Conservation (phyloP, 768 basidiomycete species). For the Coprinopsis marcescibilis region DNA sequence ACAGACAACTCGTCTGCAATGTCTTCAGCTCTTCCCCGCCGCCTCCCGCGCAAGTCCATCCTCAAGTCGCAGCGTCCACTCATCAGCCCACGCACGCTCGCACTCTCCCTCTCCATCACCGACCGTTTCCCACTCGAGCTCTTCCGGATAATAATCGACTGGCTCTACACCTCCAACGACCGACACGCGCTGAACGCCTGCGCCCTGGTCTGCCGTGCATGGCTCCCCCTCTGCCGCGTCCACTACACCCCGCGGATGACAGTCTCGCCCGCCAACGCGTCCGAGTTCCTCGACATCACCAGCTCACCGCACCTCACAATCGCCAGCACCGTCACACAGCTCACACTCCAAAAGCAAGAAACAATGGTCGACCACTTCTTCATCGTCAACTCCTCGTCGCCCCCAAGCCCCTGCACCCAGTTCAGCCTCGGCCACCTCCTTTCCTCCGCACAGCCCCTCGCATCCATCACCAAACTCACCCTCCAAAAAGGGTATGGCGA, state of each 20-base stretch:
- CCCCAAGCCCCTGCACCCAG: background rate
- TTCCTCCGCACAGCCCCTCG: background rate
- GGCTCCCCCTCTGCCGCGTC: conserved; percentile 14
- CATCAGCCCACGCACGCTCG: background rate
- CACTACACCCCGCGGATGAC: conserved; percentile 7
- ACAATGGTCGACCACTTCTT: conserved; percentile 8
- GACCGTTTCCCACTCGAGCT: conserved; percentile 9
- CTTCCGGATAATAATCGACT: conserved; percentile 5
- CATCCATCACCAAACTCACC: conserved; percentile 6
- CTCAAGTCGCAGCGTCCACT: conserved; percentile 1
- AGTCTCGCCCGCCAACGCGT: conserved; percentile 5
- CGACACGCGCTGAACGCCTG: conserved; percentile 13
- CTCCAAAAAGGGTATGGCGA: conserved; percentile 9
- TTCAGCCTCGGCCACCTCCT: conserved; percentile 9
- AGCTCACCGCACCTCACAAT: conserved; percentile 4
- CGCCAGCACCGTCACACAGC: background rate
- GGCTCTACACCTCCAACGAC: conserved; percentile 5
- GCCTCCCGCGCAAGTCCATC: conserved; percentile 6
- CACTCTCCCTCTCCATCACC: conserved; percentile 3
- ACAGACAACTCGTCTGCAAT: too few species aligned
- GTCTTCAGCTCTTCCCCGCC: background rate
- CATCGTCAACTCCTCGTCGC: conserved; percentile 1
- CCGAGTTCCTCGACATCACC: conserved; percentile 4
- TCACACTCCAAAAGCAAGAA: conserved; percentile 9
- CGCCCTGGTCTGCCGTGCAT: conserved; percentile 20